phyloP scores from a whole-genome alignment of 2,329 filamentous ascomycete genomes.

The Fonsecaea nubica region DNA sequence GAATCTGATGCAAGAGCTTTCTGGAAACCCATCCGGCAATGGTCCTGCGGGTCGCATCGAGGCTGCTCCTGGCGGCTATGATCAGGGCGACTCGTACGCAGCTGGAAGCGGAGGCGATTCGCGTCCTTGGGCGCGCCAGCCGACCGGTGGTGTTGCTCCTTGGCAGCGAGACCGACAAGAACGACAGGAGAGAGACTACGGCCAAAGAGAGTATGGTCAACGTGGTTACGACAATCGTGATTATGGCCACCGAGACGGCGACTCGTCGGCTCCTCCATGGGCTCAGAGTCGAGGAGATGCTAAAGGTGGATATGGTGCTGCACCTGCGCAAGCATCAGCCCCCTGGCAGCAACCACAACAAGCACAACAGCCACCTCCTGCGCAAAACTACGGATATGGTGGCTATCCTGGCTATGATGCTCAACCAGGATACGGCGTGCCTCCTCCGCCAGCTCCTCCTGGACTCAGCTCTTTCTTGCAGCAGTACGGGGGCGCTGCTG shows the following conservation, averaged over 20 bases:
- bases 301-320: slow-evolving; percentile 46
- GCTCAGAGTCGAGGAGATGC: slow-evolving; percentile 46
- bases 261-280: slow-evolving; percentile 45
- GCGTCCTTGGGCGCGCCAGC: slow-evolving; percentile 46
- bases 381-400: slow-evolving; percentile 63
- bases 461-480: slow-evolving; percentile 67
- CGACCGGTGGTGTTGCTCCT: slow-evolving; percentile 63
- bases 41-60: slow-evolving; percentile 81
- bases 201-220: slow-evolving; percentile 42
- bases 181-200: slow-evolving; percentile 53
- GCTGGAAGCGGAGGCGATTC: slow-evolving; percentile 59
- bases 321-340: slow-evolving; percentile 63
- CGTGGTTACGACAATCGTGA: slow-evolving; percentile 51
- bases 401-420: slow-evolving; percentile 56
- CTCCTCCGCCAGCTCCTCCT: slow-evolving; percentile 58
- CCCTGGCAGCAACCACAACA: slow-evolving; percentile 62
- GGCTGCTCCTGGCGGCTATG: slow-evolving; percentile 70
- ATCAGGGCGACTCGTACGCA: slow-evolving; percentile 43
- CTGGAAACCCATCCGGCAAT: slow-evolving; percentile 68
- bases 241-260: slow-evolving; percentile 36
- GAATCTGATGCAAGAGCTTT: slow-evolving; percentile 98
- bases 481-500: slow-evolving; percentile 54
- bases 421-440: slow-evolving; percentile 50
- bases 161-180: slow-evolving; percentile 70
- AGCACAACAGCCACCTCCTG: slow-evolving; percentile 57